These are phyloP conservation scores for Clarireedia sp. DNA, from an alignment of 2,329 filamentous ascomycete genomes.

Conservation along the genomic window DNA sequence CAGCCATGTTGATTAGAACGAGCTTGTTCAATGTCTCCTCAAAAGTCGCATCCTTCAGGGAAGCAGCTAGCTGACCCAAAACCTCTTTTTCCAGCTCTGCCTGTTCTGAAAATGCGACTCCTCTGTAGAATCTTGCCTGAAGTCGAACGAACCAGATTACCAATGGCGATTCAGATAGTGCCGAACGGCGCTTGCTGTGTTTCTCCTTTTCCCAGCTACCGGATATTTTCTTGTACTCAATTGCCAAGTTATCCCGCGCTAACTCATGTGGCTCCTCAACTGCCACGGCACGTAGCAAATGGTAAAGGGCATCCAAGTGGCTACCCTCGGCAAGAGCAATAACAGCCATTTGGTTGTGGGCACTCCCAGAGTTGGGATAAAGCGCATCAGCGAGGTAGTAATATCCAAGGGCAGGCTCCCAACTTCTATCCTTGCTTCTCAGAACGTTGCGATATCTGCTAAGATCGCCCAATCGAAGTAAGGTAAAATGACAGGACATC, in stretches of 20 bases:
- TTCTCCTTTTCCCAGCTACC: constrained; percentile 49
- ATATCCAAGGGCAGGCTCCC: constrained; percentile 73
- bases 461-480: constrained; percentile 84
- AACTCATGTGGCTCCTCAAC: constrained; percentile 67
- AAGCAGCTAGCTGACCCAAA: constrained; percentile 64
- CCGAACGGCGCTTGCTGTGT: constrained; percentile 21
- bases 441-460: constrained; percentile 76
- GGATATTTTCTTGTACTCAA: constrained; percentile 65
- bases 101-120: constrained; percentile 64
- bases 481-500: constrained; percentile 69
- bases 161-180: constrained; percentile 45
- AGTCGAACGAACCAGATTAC: constrained; percentile 77
- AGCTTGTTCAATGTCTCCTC: constrained; percentile 67
- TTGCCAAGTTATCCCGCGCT: constrained; percentile 67
- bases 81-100: constrained; percentile 82
- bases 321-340: constrained; percentile 71
- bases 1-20: constrained; percentile 76
- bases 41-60: constrained; percentile 60
- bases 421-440: constrained; percentile 61
- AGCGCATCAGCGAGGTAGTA: constrained; percentile 77
- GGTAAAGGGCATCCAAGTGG: constrained; percentile 78
- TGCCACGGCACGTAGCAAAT: constrained; percentile 77
- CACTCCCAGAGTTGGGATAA: constrained; percentile 68
- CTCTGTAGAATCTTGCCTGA: constrained; percentile 77
- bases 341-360: constrained; percentile 86